A percentile compares a stretch with the other conserved stretches of the same genome.
Conservation (phyloP, 164 flowering plant genomes). For the Nymphaea thermarum region DNA sequence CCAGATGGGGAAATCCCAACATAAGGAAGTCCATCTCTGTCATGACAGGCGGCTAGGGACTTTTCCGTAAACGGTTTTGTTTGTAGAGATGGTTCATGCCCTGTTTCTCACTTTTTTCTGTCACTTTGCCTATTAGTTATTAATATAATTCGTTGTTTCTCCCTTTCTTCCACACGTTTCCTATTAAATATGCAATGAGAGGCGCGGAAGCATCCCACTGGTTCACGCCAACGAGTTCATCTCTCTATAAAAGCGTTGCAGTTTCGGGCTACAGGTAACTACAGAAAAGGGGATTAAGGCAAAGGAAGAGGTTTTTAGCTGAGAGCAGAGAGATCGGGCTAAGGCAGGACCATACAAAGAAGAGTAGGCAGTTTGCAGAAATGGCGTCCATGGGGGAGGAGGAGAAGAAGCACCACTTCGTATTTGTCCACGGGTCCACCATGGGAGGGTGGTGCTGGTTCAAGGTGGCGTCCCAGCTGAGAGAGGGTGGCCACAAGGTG, state of each 20-base stretch:
- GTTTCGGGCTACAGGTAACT: no score
- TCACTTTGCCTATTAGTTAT: no score
- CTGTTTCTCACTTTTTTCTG: no score
- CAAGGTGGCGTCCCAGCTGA: slow-evolving; percentile 30
- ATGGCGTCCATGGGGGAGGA: neutral
- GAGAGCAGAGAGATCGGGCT: slow-evolving; percentile 1
- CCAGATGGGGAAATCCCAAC: no score
- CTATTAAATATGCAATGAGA: neutral
- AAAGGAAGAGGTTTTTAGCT: slow-evolving; percentile 9
- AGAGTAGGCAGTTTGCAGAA: neutral
- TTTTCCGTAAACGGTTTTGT: no score
- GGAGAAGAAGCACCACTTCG: slow-evolving; percentile 25
- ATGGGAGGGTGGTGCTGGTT: slow-evolving; percentile 67
- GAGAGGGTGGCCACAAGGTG: slow-evolving; percentile 26
- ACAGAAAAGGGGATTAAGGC: slow-evolving; percentile 6
- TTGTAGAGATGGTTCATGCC: no score
- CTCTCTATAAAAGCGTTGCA: no score
- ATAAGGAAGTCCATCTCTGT: no score
- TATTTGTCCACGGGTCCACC: slow-evolving; percentile 44
- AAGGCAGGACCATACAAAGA: neutral
- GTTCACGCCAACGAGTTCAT: neutral
- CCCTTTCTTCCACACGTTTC: no score
- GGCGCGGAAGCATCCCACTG: no score
- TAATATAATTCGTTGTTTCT: no score
- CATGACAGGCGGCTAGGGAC: no score